Evolutionary conservation across 768 basidiomycete genomes (phyloP), one percentile per base, ranked within the genome.

Genomic region (Panus rudis): DNA sequence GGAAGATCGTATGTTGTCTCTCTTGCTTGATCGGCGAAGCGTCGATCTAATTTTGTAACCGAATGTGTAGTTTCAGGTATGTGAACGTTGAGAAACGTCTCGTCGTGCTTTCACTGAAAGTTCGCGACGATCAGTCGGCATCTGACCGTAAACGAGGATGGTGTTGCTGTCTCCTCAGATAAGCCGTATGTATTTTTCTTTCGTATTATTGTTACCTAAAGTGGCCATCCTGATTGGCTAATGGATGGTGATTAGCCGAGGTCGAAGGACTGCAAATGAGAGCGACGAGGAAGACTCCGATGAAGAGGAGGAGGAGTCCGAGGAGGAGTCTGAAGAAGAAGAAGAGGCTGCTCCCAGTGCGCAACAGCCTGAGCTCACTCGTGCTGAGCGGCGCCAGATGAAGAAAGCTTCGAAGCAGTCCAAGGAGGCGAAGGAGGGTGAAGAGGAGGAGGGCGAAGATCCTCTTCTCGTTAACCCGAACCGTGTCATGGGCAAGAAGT

Each of bases 391-490:
- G 46, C 78, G 75, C 50, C 91, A 84, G 23, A 62, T 85, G 56
- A 92, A 92, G 77, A 79, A 84, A 56, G 43, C 48, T 11, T 71
- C 41, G 60, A 72, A 56, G 69, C 74, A 67, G 57, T 57, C 66
- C 8, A 53, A 54, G 27, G 57, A 49, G 24, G 59, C 46, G 3
- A 47, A 60, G 20, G 61, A 63, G 0, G 67, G 60, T 13, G 73
- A 70, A 3, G 76, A 73, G 4, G 76, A 72, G 0, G 73, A 69
- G 0, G 79, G 72, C 3, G 78, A 81, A 24, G 86, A 92, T 48
- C 71, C 72, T 0, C 76, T 88, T 49, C 64, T 89, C 39, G 74
- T 81, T 52, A 92, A 92, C 58, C 83, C 85, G 10, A 92, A 92
- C 56, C 83, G 79, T 50, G 42, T 52, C 4, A 70, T 82, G 23